Conservation (phyloP, 164 flowering plant genomes). For the Stephania japonica region DNA sequence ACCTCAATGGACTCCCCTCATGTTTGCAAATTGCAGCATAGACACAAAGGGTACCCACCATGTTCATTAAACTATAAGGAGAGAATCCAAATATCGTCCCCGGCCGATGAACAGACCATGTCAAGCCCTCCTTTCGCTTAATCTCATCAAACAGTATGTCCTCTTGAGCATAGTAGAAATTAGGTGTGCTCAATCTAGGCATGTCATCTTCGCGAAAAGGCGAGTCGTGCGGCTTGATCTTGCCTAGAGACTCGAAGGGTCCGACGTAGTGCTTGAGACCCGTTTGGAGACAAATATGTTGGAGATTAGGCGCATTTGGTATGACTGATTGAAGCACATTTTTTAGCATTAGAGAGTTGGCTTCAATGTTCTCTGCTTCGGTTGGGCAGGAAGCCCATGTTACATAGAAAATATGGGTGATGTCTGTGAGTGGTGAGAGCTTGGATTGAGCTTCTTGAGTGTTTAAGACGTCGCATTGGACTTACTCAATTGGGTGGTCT, state of each 20-base stretch:
- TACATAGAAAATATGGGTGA: slow-evolving; percentile 73
- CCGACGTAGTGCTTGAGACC: slow-evolving; percentile 65
- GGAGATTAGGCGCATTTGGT: slow-evolving; percentile 54
- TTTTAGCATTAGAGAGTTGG: slow-evolving; percentile 52
- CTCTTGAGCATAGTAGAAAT: slow-evolving; percentile 60
- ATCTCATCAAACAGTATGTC: slow-evolving; percentile 56
- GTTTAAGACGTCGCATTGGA: slow-evolving; percentile 68
- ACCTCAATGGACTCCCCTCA: slow-evolving; percentile 46
- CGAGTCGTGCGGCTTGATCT: slow-evolving; percentile 38
- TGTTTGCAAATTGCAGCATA: slow-evolving; percentile 76
- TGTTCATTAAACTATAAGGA: slow-evolving; percentile 63
- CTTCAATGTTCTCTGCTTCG: slow-evolving; percentile 48
- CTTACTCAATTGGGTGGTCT: slow-evolving; percentile 57
- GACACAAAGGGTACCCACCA: slow-evolving; percentile 54
- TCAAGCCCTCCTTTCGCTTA: slow-evolving; percentile 39
- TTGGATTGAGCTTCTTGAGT: slow-evolving; percentile 33
- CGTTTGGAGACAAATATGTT: slow-evolving; percentile 68
- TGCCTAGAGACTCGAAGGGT: slow-evolving; percentile 36
- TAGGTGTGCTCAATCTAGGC: slow-evolving; percentile 44
- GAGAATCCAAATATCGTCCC: slow-evolving; percentile 62
- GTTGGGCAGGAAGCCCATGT: slow-evolving; percentile 40
- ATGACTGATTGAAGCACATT: slow-evolving; percentile 56
- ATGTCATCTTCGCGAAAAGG: slow-evolving; percentile 72
- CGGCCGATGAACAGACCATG: slow-evolving; percentile 76
- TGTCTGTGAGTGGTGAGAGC: slow-evolving; percentile 57